Conservation (phyloP, 2,329 filamentous ascomycete species). For the Xylaria sp. region DNA sequence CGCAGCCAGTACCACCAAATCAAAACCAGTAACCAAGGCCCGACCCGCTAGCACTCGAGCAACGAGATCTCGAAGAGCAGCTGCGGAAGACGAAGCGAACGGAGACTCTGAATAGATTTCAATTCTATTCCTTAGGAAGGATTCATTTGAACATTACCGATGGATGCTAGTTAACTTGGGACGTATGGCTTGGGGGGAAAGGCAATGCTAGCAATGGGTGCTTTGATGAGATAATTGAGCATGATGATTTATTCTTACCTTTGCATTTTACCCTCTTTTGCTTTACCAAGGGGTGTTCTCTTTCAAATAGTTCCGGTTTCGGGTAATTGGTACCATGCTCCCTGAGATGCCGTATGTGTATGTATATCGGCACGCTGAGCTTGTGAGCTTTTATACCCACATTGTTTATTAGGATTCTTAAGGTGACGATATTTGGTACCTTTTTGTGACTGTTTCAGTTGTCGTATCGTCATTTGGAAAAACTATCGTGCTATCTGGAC, state of each 20-base stretch:
- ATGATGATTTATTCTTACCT: conserved; percentile 5
- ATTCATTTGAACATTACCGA: not conserved
- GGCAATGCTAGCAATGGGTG: not conserved
- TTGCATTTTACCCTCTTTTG: not conserved
- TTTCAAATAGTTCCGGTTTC: not conserved
- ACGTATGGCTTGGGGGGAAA: not conserved
- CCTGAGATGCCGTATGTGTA: not conserved
- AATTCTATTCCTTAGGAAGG: not conserved
- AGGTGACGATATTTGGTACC: not conserved
- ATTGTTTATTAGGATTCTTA: conserved; percentile 4
- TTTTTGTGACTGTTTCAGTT: too few relatives aligned
- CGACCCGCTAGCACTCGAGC: conserved; percentile 35
- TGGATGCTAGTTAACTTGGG: not conserved
- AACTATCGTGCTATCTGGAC: not conserved
- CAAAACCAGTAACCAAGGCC: conserved; percentile 31
- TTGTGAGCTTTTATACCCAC: conserved; percentile 19
- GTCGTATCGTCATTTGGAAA: not conserved
- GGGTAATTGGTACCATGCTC: not conserved
- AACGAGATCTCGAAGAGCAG: conserved; percentile 36
- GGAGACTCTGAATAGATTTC: conserved; percentile 28
- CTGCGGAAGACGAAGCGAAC: conserved; percentile 27
- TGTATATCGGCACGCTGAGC: conserved; percentile 13
- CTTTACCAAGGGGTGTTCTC: not conserved
- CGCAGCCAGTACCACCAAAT: conserved; percentile 30
- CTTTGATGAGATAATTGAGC: conserved; percentile 27